Base-by-base conservation (phyloP, 306 rosid genomes). In the Dalbergia cochinchinensis region DNA sequence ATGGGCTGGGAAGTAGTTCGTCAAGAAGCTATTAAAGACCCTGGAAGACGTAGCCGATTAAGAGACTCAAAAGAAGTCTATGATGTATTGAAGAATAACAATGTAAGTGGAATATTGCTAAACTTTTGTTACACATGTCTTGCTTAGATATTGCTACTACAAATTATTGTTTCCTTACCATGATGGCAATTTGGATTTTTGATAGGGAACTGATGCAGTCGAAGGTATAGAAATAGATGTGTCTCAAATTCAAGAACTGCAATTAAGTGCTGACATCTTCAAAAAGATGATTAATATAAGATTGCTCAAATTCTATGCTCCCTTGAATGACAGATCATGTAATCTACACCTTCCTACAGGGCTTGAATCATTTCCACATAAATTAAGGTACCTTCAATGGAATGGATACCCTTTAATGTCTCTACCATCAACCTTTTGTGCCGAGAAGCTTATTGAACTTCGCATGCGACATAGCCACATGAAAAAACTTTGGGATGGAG, bases 401-500 rank as follows among this genome's bases (percentile, higher is more conserved):
- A 64, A 54, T 9, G 67, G 11, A 8, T 73, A 65, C 31, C 54
- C 69, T 55, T 65, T 4, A 3, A 4, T 35, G 41, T 48, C 76
- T 20, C 51, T 75, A 4, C 77, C 77, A 22, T 47, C 47, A 19
- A 14, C 22, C 3, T 68, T 75, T 33, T 76, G 50, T 41, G 4
- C 67, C 0, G 42, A 60, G 9, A 50, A 59, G 8, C 67, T 75
- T 11, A 66, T 75, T 61, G 8, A 18, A 37, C 47, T 81, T 67
- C 2, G 1, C 57, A 33, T 81, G 77, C 55, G 6, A 6, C 0
- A 6, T 3, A 75, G 71, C 71, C 14, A 60, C 4, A 7, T 82
- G 5, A 39, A 35, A 11, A 75, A 74, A 35, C 66, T 82, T 1
- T 82, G 77, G 81, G 64, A 58, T 68, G 77, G 73, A 11, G 44